Evolutionary conservation across 208 protist genomes (phyloP), one percentile per base, ranked within the genome.

Genomic region (Leptomonas seymouri): DNA sequence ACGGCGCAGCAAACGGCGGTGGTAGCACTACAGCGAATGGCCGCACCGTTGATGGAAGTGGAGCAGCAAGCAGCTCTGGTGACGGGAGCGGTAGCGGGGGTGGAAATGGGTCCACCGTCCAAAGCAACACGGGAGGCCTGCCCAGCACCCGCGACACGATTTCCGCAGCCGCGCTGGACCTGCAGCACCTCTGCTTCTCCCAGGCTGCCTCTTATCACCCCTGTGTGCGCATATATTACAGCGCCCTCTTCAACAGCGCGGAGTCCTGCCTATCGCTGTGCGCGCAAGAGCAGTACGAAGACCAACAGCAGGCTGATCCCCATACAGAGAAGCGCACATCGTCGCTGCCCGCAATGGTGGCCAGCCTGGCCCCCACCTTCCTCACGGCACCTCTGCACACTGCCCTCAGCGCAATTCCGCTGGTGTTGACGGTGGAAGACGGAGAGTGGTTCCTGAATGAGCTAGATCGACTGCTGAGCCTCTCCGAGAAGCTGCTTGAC

Each of bases 391-490:
- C 85, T 30, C 72, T 95, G 34, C 82, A 93, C 72, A 82, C 81
- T 6, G 90, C 90, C 30, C 42, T 95, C 41, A 87, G 71, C 20
- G 85, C 90, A 36, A 81, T 95, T 25, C 90, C 87, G 39, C 73
- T 93, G 15, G 76, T 91, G 21, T 67, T 85, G 30, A 72, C 80
- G 28, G 63, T 77, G 0, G 73, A 85, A 9, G 85, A 91, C 46
- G 84, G 87, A 8, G 65, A 71, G 49, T 95, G 87, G 87, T 83
- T 92, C 31, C 76, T 92, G 25, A 21, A 39, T 6, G 71, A 82
- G 60, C 80, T 95, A 14, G 75, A 85, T 42, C 20, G 30, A 1
- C 64, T 91, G 28, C 56, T 85, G n/a, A 59, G 41, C 4, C 48
- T 87, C 15, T 63, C 58, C 15, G 67, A 80, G 50, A 61, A 45